Conservation (phyloP, 2,329 filamentous ascomycete species). For the Dichotomopilus funicola region DNA sequence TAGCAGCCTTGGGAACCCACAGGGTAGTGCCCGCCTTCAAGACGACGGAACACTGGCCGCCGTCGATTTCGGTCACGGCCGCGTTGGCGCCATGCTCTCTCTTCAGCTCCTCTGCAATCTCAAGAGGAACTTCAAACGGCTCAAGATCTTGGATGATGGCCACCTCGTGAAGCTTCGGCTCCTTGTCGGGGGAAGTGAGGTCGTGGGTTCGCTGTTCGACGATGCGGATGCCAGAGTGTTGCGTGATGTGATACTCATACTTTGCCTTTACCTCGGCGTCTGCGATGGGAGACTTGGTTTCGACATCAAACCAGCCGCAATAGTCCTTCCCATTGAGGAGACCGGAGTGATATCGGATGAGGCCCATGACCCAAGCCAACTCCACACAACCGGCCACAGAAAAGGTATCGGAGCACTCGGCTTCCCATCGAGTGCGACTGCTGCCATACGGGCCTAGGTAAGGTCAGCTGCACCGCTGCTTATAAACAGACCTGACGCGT, state of each 20-base stretch:
- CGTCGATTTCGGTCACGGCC: slow-evolving; percentile 93
- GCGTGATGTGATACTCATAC: slow-evolving; percentile 94
- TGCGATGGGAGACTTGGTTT: slow-evolving; percentile 90
- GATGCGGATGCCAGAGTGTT: slow-evolving; percentile 93
- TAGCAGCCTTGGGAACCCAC: slow-evolving; percentile 92
- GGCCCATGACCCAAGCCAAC: slow-evolving; percentile 99
- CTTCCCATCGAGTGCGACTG: slow-evolving; percentile 96
- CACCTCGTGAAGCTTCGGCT: slow-evolving; percentile 95
- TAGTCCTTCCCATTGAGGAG: slow-evolving; percentile 93
- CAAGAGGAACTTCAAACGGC: slow-evolving; percentile 94
- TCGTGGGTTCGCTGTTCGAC: slow-evolving; percentile 96
- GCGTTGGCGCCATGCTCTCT: slow-evolving; percentile 96
- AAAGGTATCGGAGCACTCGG: slow-evolving; percentile 95
- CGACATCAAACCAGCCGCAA: slow-evolving; percentile 92
- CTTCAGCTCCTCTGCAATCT: slow-evolving; percentile 95
- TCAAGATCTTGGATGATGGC: slow-evolving; percentile 96
- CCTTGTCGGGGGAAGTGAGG: slow-evolving; percentile 97
- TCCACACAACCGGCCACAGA: slow-evolving; percentile 96
- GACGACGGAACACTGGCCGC: slow-evolving; percentile 88
- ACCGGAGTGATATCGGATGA: slow-evolving; percentile 98
- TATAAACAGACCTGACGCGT: background rate
- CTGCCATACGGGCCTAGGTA: slow-evolving; percentile 82
- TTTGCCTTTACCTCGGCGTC: slow-evolving; percentile 97
- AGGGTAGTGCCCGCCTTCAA: slow-evolving; percentile 93
- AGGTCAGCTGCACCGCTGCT: background rate